Percentiles rank a stretch among this genome's conserved stretches.
Conservation (phyloP, 2,329 filamentous ascomycete genomes). For the Diplodia seriata region DNA sequence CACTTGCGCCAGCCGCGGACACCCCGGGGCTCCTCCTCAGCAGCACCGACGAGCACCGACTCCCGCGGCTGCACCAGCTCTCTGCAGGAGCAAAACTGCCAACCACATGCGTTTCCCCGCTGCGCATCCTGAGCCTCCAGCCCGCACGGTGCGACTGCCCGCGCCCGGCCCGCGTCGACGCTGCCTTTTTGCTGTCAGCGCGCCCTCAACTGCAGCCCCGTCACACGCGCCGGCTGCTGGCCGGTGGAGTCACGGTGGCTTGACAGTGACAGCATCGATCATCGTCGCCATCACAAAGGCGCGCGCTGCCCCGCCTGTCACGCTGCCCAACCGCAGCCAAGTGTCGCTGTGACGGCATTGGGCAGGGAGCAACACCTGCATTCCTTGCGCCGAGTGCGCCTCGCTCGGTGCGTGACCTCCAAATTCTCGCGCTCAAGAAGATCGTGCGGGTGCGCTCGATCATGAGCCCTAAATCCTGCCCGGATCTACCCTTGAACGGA, state of each 20-base stretch:
- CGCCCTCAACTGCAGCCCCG: neutral
- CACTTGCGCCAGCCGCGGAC: conserved; percentile 9
- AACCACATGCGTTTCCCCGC: conserved; percentile 7
- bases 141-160: neutral
- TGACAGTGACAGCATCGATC: conserved; percentile 30
- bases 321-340: neutral
- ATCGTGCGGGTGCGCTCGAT: conserved; percentile 21
- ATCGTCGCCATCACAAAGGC: conserved; percentile 13
- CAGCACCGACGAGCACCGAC: conserved; percentile 14
- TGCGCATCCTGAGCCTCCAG: conserved; percentile 6
- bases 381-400: conserved; percentile 5
- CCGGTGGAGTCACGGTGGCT: conserved; percentile 24
- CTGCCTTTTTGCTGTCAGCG: conserved; percentile 9
- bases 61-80: conserved; percentile 16
- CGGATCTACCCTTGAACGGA: conserved; percentile 28
- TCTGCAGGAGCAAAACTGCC: conserved; percentile 12
- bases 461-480: conserved; percentile 25
- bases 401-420: conserved; percentile 18
- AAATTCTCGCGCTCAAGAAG: conserved; percentile 3
- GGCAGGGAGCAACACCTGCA: conserved; percentile 1
- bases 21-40: neutral
- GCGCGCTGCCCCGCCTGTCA: conserved; percentile 7
- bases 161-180: conserved; percentile 2
- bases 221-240: conserved; percentile 18
- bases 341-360: neutral